Base-by-base conservation (phyloP, 2,329 filamentous ascomycete genomes). In the Trichoderma atrobrunneum region DNA sequence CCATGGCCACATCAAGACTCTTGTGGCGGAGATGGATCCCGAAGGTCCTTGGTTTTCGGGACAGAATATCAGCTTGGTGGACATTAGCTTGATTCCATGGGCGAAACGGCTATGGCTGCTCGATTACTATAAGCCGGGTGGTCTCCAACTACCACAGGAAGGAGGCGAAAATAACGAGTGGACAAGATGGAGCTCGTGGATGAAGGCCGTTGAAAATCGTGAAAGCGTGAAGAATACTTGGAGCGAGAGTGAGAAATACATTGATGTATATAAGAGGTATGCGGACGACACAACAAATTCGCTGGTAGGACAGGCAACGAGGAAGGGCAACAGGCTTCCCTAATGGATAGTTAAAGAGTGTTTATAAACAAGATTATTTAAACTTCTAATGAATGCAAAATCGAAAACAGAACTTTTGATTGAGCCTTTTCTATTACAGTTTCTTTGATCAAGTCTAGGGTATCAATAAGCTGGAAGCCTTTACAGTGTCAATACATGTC, bases 81-180 rank as follows among this genome's bases (percentile, higher is more conserved):
- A 95, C 79, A 84, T 94, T 28, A 87, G 89, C 74, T 82, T 94
- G 3, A 92, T 90, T 48, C 92, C 92, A 0, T 95, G 92, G 92
- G 89, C 90, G 0, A 87, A 90, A 76, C 85, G 92, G 16, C 78
- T 94, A 24, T 95, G 92, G 84, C 82, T 93, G 7, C 90, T 95
- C 75, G 91, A 95, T 76, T 86, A 93, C 74, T 95, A 91, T 78
- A 95, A 95, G 78, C 77, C 81, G 0, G 87, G 87, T 0, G 87
- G 88, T 0, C 74, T 85, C 3, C 85, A 84, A 0, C 82, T 89
- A 28, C 84, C 86, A 2, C 65, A 77, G 39, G 86, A 88, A 1
- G 82, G 85, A 8, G 87, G 92, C 48, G 88, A 89, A 68, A 79
- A 79, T 67, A 79, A 79, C 43, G 78, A 86, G 2, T 94, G 91